Percentiles rank a stretch among this genome's conserved stretches.
Evolutionary conservation across 2,329 filamentous ascomycete genomes (phyloP).

Genomic region (Cercospora sp.): DNA sequence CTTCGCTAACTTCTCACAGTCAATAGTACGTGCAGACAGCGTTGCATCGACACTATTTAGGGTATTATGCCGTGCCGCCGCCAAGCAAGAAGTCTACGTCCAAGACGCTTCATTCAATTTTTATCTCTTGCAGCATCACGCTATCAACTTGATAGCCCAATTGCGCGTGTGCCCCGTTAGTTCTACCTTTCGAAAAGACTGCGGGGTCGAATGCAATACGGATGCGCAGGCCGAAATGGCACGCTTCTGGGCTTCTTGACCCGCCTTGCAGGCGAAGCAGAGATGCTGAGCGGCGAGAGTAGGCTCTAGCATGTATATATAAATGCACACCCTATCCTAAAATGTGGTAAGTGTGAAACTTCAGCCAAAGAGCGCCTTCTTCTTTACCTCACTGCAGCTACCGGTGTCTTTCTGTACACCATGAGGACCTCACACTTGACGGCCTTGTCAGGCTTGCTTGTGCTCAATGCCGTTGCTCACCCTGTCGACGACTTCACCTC

Average conservation of each 20-base stretch:
- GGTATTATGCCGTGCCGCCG: neutral
- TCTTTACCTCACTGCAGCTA: neutral
- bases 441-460: slow-evolving; percentile 15
- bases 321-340: neutral
- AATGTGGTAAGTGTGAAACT: neutral
- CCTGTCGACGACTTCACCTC: slow-evolving; percentile 13
- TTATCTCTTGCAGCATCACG: neutral
- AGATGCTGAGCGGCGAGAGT: neutral
- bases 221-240: neutral
- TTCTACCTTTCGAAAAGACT: neutral
- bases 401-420: neutral
- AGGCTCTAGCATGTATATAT: neutral
- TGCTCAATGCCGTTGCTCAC: slow-evolving; percentile 12
- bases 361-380: neutral
- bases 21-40: slow-evolving; percentile 2
- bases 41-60: neutral
- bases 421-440: slow-evolving; percentile 15
- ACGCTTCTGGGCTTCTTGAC: neutral
- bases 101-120: neutral
- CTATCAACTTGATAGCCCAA: neutral
- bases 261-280: neutral
- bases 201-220: neutral
- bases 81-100: neutral
- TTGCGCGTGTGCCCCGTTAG: neutral
- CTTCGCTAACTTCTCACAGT: neutral